phyloP scores from a whole-genome alignment of 352 stramenopile genomes.

The Nothophytophthora sp. region DNA sequence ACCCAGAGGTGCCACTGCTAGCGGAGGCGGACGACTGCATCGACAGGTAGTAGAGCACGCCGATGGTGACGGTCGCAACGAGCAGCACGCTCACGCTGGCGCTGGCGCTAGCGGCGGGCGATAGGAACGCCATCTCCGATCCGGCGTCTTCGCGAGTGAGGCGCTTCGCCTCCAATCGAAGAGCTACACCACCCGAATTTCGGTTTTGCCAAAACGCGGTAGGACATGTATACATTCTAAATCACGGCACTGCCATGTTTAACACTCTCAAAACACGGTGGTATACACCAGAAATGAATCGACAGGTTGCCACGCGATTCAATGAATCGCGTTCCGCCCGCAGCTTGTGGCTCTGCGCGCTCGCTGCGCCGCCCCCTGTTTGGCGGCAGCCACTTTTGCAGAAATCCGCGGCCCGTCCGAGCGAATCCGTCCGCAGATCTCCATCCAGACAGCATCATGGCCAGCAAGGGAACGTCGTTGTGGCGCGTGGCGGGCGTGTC shows the following conservation, averaged over 20 bases:
- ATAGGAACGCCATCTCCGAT: constrained; percentile 29
- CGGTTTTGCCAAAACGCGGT: too few relatives aligned
- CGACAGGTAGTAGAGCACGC: constrained; percentile 44
- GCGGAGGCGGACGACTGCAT: constrained; percentile 18
- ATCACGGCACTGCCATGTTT: too few relatives aligned
- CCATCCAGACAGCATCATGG: constrained; percentile 53
- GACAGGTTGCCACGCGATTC: constrained; percentile 1
- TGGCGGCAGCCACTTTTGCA: too few relatives aligned
- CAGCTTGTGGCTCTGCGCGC: not conserved
- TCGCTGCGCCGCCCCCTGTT: not conserved
- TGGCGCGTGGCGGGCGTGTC: constrained; percentile 86
- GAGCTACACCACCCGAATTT: constrained; percentile 25
- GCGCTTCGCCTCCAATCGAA: not conserved
- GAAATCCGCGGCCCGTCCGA: too few relatives aligned
- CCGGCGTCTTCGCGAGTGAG: constrained; percentile 2
- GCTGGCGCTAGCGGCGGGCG: constrained; percentile 28
- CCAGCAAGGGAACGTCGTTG: constrained; percentile 80
- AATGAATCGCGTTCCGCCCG: constrained; percentile 1
- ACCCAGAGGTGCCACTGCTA: constrained; percentile 2
- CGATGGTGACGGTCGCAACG: constrained; percentile 38
- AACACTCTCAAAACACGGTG: not conserved
- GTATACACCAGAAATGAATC: not conserved
- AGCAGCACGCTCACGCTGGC: constrained; percentile 51
- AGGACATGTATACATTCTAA: too few relatives aligned
- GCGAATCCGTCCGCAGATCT: constrained; percentile 3